phyloP scores from a whole-genome alignment of 2,329 filamentous ascomycete genomes.

The Aureobasidium sp. region DNA sequence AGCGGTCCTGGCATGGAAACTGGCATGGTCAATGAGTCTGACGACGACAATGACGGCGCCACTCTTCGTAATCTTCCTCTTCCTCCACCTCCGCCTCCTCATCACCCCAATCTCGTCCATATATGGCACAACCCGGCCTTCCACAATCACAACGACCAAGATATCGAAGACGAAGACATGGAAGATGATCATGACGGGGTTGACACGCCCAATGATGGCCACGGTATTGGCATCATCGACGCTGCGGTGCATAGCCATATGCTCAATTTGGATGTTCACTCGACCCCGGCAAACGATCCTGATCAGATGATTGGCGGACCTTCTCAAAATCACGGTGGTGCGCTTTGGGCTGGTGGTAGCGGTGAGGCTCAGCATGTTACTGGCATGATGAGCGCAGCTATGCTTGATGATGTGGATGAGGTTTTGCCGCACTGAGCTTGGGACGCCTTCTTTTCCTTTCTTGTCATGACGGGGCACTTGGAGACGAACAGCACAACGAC shows the following conservation, averaged over 20 bases:
- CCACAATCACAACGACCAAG: slow-evolving; percentile 12
- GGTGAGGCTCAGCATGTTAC: slow-evolving; percentile 27
- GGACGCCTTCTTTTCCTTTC: too few species aligned
- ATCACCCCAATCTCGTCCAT: slow-evolving; percentile 6
- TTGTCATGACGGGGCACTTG: neutral
- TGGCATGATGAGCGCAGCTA: slow-evolving; percentile 31
- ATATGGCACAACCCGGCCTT: slow-evolving; percentile 11
- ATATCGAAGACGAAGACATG: slow-evolving; percentile 21
- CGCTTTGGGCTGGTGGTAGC: slow-evolving; percentile 7
- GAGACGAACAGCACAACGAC: neutral
- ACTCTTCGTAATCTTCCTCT: slow-evolving; percentile 12
- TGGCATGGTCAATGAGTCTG: slow-evolving; percentile 11
- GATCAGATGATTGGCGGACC: neutral
- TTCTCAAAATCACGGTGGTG: slow-evolving; percentile 5
- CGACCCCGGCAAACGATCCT: neutral
- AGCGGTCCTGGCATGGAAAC: slow-evolving; percentile 11
- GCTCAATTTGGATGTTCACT: slow-evolving; percentile 26
- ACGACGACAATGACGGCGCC: slow-evolving; percentile 20
- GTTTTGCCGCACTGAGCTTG: neutral
- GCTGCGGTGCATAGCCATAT: slow-evolving; percentile 17
- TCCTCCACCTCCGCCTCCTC: neutral
- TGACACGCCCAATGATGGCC: slow-evolving; percentile 16
- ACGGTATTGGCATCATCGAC: neutral
- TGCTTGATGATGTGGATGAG: slow-evolving; percentile 32
- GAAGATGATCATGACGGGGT: slow-evolving; percentile 19